Evolutionary conservation across 331 rosid species (phyloP).

Genomic region (Pyracantha coccinea): DNA sequence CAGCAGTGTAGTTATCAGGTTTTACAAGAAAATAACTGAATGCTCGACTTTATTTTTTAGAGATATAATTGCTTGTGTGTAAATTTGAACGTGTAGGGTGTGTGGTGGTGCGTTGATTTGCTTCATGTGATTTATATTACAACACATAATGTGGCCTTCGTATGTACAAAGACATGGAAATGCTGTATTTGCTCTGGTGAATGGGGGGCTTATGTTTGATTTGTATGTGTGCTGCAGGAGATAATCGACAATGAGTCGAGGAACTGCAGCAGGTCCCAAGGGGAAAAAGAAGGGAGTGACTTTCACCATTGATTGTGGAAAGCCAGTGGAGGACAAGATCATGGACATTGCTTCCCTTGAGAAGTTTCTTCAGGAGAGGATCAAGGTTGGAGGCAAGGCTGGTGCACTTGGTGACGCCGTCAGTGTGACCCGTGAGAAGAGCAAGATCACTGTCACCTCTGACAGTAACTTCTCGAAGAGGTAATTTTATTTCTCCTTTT

Average conservation of each 20-base stretch:
- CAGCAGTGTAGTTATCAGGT: neutral
- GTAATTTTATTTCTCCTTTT: conserved; percentile 20
- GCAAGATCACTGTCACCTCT: conserved; percentile 65
- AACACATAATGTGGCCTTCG: neutral
- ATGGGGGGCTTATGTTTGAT: neutral
- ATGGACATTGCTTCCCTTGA: conserved; percentile 85
- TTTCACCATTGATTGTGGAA: conserved; percentile 65
- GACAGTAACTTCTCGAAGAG: conserved; percentile 75
- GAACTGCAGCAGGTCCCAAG: conserved; percentile 41
- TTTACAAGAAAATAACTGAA: neutral
- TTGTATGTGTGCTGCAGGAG: neutral
- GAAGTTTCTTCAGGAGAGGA: conserved; percentile 84
- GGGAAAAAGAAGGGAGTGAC: conserved; percentile 71
- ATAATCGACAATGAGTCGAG: conserved; percentile 56
- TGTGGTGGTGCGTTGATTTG: neutral
- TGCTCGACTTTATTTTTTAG: neutral
- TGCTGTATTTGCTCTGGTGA: neutral
- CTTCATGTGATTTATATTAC: neutral
- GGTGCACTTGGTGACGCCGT: conserved; percentile 88
- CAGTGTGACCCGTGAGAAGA: conserved; percentile 61
- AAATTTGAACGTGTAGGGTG: neutral
- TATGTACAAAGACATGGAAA: neutral
- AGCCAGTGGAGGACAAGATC: conserved; percentile 87
- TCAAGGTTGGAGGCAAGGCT: conserved; percentile 85
- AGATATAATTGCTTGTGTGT: neutral